Percentiles rank a stretch among this genome's conserved stretches.
These are phyloP conservation scores for Apiotrichum porosum DNA, from an alignment of 1,284 basidiomycete species.

Conservation along the genomic window DNA sequence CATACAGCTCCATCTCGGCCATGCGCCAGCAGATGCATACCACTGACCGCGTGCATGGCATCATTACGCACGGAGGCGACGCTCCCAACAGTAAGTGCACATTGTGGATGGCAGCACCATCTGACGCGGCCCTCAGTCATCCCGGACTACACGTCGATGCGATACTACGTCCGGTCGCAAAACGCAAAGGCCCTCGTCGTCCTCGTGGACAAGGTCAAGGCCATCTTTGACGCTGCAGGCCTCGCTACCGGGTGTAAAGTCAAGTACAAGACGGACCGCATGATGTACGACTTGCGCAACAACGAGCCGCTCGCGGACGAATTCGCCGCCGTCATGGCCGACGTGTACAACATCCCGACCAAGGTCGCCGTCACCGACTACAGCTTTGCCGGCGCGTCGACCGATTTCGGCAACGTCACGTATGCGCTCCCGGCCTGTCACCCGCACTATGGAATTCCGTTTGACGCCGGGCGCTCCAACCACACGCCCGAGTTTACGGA, in stretches of 20 bases:
- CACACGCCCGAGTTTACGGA: conserved; percentile 29
- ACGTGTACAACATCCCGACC: background rate
- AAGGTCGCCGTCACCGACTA: conserved; percentile 8
- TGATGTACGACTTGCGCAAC: conserved; percentile 57
- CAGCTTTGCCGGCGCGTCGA: conserved; percentile 1
- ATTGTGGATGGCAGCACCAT: too few species aligned
- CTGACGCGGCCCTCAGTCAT: conserved; percentile 52
- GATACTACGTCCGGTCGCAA: conserved; percentile 63
- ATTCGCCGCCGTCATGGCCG: conserved; percentile 9
- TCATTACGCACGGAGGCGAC: conserved; percentile 56
- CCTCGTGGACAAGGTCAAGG: conserved; percentile 55
- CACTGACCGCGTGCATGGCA: conserved; percentile 14
- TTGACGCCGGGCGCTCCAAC: conserved; percentile 17
- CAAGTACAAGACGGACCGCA: conserved; percentile 49
- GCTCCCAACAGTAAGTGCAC: conserved; percentile 42
- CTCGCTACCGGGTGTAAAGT: conserved; percentile 64
- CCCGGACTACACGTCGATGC: conserved; percentile 68
- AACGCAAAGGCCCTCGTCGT: conserved; percentile 56
- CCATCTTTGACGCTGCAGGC: conserved; percentile 62
- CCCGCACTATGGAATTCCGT: conserved; percentile 21
- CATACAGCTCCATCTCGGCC: conserved; percentile 68
- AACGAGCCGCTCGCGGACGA: conserved; percentile 13
- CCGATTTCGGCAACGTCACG: conserved; percentile 20
- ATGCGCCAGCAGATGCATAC: conserved; percentile 61
- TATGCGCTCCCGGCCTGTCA: conserved; percentile 26